These are phyloP conservation scores for Melampsora abietis-canadensis DNA, from an alignment of 1,284 basidiomycete species.

Conservation along the genomic window DNA sequence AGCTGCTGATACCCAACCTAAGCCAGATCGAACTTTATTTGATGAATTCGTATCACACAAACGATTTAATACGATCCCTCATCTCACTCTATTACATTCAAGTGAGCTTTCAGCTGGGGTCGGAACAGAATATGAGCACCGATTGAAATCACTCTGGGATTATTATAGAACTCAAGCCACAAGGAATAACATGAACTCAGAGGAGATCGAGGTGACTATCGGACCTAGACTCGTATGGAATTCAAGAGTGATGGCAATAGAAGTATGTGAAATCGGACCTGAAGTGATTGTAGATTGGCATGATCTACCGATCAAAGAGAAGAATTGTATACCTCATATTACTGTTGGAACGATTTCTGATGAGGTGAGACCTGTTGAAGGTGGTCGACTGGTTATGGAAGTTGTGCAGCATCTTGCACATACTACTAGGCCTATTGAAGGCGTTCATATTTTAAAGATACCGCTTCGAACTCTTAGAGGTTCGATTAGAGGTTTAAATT, in stretches of 20 bases:
- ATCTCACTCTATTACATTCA: slow-evolving; percentile 27
- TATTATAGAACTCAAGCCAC: slow-evolving; percentile 60
- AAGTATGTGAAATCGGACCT: slow-evolving; percentile 52
- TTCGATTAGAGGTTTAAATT: too few species aligned
- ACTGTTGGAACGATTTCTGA: slow-evolving; percentile 73
- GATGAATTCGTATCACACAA: background rate
- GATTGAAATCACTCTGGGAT: slow-evolving; percentile 62
- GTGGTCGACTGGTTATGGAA: background rate
- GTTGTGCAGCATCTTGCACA: background rate
- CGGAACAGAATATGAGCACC: slow-evolving; percentile 17
- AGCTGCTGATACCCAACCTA: background rate
- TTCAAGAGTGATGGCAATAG: slow-evolving; percentile 69
- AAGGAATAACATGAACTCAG: slow-evolving; percentile 58
- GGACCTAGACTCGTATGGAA: slow-evolving; percentile 67
- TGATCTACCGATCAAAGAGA: slow-evolving; percentile 56
- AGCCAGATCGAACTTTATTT: background rate
- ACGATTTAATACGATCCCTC: slow-evolving; percentile 14
- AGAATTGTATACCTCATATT: slow-evolving; percentile 69
- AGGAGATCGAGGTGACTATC: slow-evolving; percentile 63
- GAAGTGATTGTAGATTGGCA: background rate
- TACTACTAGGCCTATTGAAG: background rate
- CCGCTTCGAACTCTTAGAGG: too few species aligned
- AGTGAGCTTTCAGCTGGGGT: slow-evolving; percentile 44
- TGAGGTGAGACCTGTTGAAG: slow-evolving; percentile 68
- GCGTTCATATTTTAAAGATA: too few species aligned